phyloP scores from a whole-genome alignment of 2,329 filamentous ascomycete genomes.

The Fusarium sp. region DNA sequence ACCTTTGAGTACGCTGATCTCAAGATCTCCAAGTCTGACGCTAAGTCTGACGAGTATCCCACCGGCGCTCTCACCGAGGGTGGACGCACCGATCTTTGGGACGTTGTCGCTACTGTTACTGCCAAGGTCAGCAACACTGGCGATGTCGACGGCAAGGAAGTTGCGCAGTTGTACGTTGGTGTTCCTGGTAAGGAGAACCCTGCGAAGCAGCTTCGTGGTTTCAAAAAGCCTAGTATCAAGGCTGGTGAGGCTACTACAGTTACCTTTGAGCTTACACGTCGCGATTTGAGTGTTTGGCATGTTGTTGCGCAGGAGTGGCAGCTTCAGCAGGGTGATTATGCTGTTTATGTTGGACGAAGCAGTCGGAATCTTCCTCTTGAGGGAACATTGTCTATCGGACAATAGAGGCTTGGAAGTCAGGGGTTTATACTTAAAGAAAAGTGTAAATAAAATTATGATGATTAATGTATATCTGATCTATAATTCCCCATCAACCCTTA shows the following conservation, averaged over 20 bases:
- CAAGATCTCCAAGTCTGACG: not conserved
- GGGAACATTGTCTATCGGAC: not conserved
- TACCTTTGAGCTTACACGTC: not conserved
- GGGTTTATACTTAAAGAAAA: no score
- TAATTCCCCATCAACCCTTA: no score
- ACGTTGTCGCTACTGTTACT: not conserved
- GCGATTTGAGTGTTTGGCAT: slow-evolving; percentile 18
- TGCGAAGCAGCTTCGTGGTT: slow-evolving; percentile 8
- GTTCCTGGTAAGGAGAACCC: not conserved
- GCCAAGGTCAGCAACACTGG: slow-evolving; percentile 3
- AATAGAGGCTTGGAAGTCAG: no score
- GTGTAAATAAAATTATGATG: no score
- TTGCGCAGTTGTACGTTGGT: slow-evolving; percentile 15
- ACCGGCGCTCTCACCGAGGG: not conserved
- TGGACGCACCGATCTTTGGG: slow-evolving; percentile 5
- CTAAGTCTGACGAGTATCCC: not conserved
- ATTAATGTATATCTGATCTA: no score
- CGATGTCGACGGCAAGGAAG: not conserved
- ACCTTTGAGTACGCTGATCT: slow-evolving; percentile 59
- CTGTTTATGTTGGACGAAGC: slow-evolving; percentile 6
- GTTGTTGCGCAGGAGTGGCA: slow-evolving; percentile 16
- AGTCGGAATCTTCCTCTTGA: slow-evolving; percentile 15
- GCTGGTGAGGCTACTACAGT: not conserved
- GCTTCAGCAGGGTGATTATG: slow-evolving; percentile 12
- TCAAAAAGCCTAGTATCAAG: slow-evolving; percentile 1